These are phyloP conservation scores for Blastocystis sp. DNA, from an alignment of 352 stramenopile genomes.

Conservation along the genomic window DNA sequence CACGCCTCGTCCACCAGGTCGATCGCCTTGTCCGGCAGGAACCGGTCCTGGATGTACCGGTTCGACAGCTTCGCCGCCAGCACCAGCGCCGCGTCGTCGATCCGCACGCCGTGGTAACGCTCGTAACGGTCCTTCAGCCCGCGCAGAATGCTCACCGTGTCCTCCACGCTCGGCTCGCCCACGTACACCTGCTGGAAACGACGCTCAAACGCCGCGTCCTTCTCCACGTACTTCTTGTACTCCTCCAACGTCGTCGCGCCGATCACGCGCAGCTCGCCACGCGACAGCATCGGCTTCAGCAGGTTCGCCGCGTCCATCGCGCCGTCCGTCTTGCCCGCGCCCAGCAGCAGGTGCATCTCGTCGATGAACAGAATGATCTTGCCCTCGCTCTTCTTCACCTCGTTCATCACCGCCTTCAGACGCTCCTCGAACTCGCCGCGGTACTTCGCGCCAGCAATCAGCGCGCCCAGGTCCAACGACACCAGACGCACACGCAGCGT, in stretches of 20 bases:
- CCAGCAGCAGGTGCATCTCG: conserved; percentile 92
- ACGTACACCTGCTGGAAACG: conserved; percentile 94
- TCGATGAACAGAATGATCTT: conserved; percentile 98
- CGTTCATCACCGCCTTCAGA: conserved; percentile 88
- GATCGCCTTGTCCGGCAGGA: conserved; percentile 89
- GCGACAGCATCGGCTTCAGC: conserved; percentile 93
- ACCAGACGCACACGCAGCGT: conserved; percentile 83
- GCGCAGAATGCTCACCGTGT: conserved; percentile 91
- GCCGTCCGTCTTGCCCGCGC: conserved; percentile 84
- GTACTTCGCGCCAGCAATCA: conserved; percentile 95
- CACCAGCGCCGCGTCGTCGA: conserved; percentile 87
- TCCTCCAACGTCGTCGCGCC: conserved; percentile 95
- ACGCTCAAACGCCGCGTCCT: conserved; percentile 93
- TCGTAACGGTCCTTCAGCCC: conserved; percentile 93
- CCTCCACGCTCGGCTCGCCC: conserved; percentile 86
- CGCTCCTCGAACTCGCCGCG: conserved; percentile 96
- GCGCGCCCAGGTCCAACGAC: conserved; percentile 89
- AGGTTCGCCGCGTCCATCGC: conserved; percentile 96
- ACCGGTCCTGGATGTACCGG: conserved; percentile 86
- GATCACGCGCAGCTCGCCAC: conserved; percentile 91
- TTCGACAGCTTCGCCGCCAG: conserved; percentile 87
- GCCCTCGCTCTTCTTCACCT: conserved; percentile 85
- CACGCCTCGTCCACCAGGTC: conserved; percentile 90
- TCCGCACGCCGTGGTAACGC: conserved; percentile 90
- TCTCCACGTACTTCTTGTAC: conserved; percentile 95